phyloP scores from a whole-genome alignment of 306 rosid genomes.

The Corylus americana region DNA sequence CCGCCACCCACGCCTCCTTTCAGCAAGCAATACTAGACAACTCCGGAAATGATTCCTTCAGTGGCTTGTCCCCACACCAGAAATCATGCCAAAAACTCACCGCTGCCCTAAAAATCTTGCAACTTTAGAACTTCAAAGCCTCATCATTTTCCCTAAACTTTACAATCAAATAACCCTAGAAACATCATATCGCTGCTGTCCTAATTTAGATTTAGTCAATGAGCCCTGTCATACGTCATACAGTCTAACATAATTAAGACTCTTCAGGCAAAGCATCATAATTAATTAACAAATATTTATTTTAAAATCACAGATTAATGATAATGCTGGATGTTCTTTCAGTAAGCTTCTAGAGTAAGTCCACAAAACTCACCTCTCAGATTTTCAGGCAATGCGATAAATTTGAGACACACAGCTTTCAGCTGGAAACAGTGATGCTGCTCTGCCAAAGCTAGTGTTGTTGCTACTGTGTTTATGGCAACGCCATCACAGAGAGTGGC shows the following conservation, averaged over 20 bases:
- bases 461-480: constrained; percentile 79
- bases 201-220: too few species aligned
- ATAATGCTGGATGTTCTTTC: neutral
- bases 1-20: too few species aligned
- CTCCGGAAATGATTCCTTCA: too few species aligned
- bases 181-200: neutral
- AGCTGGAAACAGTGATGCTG: constrained; percentile 89
- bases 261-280: neutral
- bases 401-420: constrained; percentile 82
- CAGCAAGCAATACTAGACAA: too few species aligned
- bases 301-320: neutral
- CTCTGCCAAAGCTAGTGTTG: constrained; percentile 87
- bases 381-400: constrained; percentile 76
- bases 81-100: neutral
- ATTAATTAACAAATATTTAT: too few species aligned
- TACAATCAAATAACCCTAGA: neutral
- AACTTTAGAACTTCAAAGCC: too few species aligned
- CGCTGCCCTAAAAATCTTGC: neutral
- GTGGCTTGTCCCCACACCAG: too few species aligned
- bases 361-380: constrained; percentile 51
- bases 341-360: neutral
- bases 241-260: neutral
- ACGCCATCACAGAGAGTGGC: constrained; percentile 67
- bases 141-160: too few species aligned
- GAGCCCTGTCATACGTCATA: neutral